Base-by-base conservation (phyloP, 768 basidiomycete species). In the Sporobolomyces pararoseus region DNA sequence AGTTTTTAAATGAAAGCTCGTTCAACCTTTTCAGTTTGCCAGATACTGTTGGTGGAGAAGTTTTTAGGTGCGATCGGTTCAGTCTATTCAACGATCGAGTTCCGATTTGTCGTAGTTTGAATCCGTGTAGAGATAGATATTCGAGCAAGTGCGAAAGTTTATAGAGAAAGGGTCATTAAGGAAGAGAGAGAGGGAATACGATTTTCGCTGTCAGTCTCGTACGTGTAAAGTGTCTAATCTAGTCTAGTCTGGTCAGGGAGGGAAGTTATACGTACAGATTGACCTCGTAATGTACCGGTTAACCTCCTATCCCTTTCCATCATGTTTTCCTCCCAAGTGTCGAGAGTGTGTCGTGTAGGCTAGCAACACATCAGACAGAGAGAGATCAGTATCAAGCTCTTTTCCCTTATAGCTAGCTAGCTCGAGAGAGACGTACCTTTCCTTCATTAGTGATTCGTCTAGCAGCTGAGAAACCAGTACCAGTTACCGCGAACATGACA, bases 291-390 rank as follows among this genome's bases (percentile, higher is more conserved):
- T 78, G 89, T 89, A 17, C 95, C 95, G 3, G 93, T 96, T 77
- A 98, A 79, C 72, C 89, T 84, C 77, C 84, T 83, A 82, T 98
- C 95, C 65, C 95, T 84, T 77, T 87, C 85, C 88, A 97, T 91
- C 91, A 98, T 91, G 89, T 90, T 90, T 62, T 89, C 85, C 71
- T 98, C 95, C 92, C 91, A 98, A 27, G 84, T 80, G 77, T 97
- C 95, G 39, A 95, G 78, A 61, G 86, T 84, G 77, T 93, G 94
- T 57, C 95, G 85, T 37, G 89, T 85, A 63, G 89, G 87, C 92
- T 95, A 64, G 13, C 3, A n/a, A 0, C 10, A 50, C 47, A 63
- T 29, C 57, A 39, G n/a, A n/a, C n/a, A n/a, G n/a, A n/a, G n/a
- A n/a, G n/a, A n/a, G n/a, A n/a, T n/a, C n/a, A n/a, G n/a, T n/a